Evolutionary conservation across 768 basidiomycete species (phyloP), one percentile per base, ranked within the genome.

Genomic region (Russula abietina): DNA sequence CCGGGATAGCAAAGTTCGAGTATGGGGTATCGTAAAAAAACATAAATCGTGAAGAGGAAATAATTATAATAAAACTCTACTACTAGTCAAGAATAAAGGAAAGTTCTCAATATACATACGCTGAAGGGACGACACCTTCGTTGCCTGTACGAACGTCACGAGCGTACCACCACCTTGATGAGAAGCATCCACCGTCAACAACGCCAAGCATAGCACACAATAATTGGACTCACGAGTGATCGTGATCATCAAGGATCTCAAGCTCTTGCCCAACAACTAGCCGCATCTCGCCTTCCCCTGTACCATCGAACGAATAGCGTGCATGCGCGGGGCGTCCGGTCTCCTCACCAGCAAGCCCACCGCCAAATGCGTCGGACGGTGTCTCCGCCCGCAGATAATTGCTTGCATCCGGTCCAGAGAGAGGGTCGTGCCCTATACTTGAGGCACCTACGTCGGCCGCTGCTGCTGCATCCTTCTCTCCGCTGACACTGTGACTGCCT

Each of bases 81-180:
- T 57, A 26, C 48, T 45, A 52, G n/a, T 10, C 43, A 61, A 52
- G 28, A 55, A 36, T 11, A 38, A 36, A 8, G 11, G 22, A 28
- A 26, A 60, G 56, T 62, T 64, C 69, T 83, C 80, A 93, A 77
- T 91, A 92, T 76, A 92, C 79, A 80, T 95, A 98, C 61, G 91
- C 85, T 46, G 92, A 89, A 10, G 94, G 94, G 55, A 97, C 90
- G 36, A 95, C 89, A 14, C 94, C 94, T 75, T 95, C 91, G 54
- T 79, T 82, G 10, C 93, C 90, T 52, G 87, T 86, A 56, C 82
- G 81, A 24, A 83, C 76, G 73, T 95, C 91, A 36, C 92, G 83
- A 56, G 88, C 91, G 70, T 90, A 95, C 94, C 93, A 97, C 94
- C 94, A 98, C 51, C 93, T 93, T 63, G 54, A 59, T 56, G 59